Base-by-base conservation (phyloP, 768 basidiomycete species). In the Termitomyces sp. region DNA sequence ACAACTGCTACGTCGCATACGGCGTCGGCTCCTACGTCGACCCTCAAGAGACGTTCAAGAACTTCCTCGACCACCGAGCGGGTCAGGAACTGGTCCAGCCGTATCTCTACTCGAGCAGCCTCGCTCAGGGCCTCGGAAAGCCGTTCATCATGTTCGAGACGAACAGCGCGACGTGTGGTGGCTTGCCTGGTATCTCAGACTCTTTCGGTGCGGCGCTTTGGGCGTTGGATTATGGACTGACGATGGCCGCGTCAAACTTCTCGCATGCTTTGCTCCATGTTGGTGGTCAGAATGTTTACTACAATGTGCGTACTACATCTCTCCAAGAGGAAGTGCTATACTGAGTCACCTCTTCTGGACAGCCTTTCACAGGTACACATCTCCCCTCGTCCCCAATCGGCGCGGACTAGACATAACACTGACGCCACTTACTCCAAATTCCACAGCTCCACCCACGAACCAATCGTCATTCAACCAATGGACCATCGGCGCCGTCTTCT, bases 401-500 rank as follows among this genome's bases (percentile, higher is more conserved):
- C 5, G 5, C 7, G 2, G n/a, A 14, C 2, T 17, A 0, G 35
- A n/a, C 4, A 9, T 19, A 17, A 8, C 32, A 10, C n/a, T n/a
- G n/a, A n/a, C n/a, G n/a, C n/a, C n/a, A 6, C 23, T 25, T 4
- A 50, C 16, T 5, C 19, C 19, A 34, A 0, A 35, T 8, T 53
- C 10, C 40, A 10, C 48, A 73, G 74, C 79, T 7, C 77, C 81
- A 2, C 80, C 81, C 3, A 77, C 77, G 3, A 87, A 85, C 61
- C 75, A 83, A 60, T 79, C 83, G 0, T 60, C 73, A 0, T 82
- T 76, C 69, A 79, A 79, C 58, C 74, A 87, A 69, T 92, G 90
- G 89, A 87, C 87, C 1, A 77, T 88, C 38, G 88, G 88, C 3
- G 80, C 87, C 0, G 71, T 87, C 44, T 91, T 88, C 73, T 93